A percentile compares a stretch with the other conserved stretches of the same genome.
Evolutionary conservation across 2,329 filamentous ascomycete genomes (phyloP).

Genomic region (Trichoderma endophyticum): DNA sequence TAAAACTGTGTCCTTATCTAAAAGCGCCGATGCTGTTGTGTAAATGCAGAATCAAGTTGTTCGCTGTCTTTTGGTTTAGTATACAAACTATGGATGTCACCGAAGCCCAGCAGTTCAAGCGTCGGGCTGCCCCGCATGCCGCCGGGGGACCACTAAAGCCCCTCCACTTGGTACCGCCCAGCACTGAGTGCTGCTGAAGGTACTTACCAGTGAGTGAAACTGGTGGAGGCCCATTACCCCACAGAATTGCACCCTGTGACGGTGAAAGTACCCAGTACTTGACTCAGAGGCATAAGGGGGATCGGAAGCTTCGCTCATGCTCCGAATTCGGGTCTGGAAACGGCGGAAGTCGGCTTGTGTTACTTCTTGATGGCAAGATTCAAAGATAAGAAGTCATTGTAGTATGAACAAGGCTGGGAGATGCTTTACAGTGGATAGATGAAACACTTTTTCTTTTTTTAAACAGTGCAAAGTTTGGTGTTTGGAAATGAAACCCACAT

Average conservation of each 20-base stretch:
- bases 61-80: not conserved
- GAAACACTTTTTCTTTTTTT: not conserved
- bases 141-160: not conserved
- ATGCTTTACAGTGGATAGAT: not conserved
- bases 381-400: not conserved
- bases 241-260: not conserved
- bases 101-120: not conserved
- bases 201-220: not conserved
- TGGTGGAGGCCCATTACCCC: not conserved
- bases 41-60: not conserved
- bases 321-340: not conserved
- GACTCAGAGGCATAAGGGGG: not conserved
- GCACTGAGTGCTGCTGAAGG: not conserved
- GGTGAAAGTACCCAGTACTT: not conserved
- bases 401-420: not conserved
- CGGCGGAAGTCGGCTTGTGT: not conserved
- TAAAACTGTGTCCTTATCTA: not conserved
- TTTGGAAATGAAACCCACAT: not conserved
- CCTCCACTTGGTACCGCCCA: not conserved
- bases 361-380: not conserved
- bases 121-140: slow-evolving; percentile 17
- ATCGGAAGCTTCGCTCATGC: not conserved
- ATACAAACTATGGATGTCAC: not conserved
- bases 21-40: not conserved
- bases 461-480: not conserved